These are phyloP conservation scores for Oenanthe sinensis DNA, from an alignment of 129 eudicot genomes.

Conservation along the genomic window DNA sequence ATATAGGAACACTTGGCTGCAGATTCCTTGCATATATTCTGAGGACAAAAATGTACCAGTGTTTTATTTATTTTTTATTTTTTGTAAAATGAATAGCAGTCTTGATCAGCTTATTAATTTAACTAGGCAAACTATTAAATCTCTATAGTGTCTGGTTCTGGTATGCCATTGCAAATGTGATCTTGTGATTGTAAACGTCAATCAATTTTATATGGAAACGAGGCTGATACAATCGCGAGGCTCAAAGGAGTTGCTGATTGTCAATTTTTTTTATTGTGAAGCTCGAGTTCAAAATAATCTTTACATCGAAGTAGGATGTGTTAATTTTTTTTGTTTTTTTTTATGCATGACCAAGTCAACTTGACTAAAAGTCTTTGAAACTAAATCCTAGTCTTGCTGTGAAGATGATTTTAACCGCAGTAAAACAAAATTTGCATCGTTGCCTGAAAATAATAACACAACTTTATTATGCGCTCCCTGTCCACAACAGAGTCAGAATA, in stretches of 20 bases:
- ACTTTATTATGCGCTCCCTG: too few species aligned
- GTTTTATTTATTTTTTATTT: neutral
- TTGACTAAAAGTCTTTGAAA: neutral
- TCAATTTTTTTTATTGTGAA: neutral
- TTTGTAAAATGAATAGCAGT: neutral
- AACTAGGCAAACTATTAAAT: neutral
- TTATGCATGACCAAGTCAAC: too few species aligned
- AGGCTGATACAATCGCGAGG: neutral
- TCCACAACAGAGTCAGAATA: too few species aligned
- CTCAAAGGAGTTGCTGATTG: too few species aligned
- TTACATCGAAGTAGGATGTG: neutral
- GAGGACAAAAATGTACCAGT: neutral
- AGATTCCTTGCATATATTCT: neutral
- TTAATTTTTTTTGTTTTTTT: too few species aligned
- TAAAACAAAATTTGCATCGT: too few species aligned
- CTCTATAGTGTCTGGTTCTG: neutral
- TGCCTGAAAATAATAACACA: too few species aligned
- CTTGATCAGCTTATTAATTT: neutral
- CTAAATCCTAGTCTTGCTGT: neutral
- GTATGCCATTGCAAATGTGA: neutral
- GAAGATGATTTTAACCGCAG: too few species aligned
- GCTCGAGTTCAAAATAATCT: neutral
- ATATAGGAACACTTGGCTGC: slow-evolving; percentile 1
- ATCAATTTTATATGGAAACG: neutral
- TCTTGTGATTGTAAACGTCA: neutral